Evolutionary conservation across 1,139 yeast species (phyloP).

Genomic region (Saccharomyces hybrid): DNA sequence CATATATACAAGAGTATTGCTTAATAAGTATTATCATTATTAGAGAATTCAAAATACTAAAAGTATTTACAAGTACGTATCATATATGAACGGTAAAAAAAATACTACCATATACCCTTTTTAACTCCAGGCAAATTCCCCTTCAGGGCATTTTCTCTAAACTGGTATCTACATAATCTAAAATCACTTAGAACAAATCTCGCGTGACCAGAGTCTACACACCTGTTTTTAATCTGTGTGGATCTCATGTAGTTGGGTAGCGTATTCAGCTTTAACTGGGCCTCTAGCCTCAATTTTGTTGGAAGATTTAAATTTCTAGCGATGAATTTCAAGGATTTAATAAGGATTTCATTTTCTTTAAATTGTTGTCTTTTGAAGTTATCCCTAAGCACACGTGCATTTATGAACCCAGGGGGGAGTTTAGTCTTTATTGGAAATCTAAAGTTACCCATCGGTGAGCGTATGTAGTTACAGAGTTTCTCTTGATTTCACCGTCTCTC

Average conservation of each 20-base stretch:
- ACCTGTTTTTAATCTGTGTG: conserved; percentile 75
- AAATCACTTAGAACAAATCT: conserved; percentile 77
- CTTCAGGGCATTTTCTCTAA: conserved; percentile 80
- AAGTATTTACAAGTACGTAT: conserved; percentile 2
- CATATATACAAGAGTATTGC: background rate
- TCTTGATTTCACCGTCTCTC: no score
- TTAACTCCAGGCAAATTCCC: conserved; percentile 92
- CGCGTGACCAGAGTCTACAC: conserved; percentile 84
- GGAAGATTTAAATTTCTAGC: conserved; percentile 89
- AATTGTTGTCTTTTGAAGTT: conserved; percentile 83
- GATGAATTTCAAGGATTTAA: conserved; percentile 80
- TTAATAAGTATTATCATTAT: background rate
- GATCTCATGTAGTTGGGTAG: conserved; percentile 87
- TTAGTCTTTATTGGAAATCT: conserved; percentile 46
- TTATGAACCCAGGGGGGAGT: conserved; percentile 42
- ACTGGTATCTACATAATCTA: conserved; percentile 83
- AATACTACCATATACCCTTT: conserved; percentile 76
- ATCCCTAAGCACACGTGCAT: conserved; percentile 78
- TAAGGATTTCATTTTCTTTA: conserved; percentile 81
- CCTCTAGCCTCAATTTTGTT: conserved; percentile 79
- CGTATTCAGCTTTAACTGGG: conserved; percentile 80
- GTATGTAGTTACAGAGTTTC: no score
- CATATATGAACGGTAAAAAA: background rate
- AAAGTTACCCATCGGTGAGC: conserved; percentile 33
- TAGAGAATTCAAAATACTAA: background rate